Evolutionary conservation across 2,329 filamentous ascomycete genomes (phyloP).

Genomic region (Colletotrichum acutatum): DNA sequence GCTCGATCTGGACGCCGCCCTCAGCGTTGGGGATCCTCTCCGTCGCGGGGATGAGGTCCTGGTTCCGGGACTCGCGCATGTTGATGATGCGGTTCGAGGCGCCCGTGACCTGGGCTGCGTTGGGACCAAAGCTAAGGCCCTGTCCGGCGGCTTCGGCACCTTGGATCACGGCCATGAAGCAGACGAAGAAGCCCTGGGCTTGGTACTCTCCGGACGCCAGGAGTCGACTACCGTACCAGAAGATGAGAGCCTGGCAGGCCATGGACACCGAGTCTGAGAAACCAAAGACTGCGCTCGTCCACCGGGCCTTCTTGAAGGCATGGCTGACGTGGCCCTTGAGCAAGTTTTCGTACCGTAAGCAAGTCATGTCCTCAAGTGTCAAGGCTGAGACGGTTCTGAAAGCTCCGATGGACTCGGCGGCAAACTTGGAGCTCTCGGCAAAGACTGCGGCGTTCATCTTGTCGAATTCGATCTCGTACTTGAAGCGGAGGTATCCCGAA

Average conservation of each 20-base stretch:
- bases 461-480: slow-evolving; percentile 74
- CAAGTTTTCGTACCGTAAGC: slow-evolving; percentile 68
- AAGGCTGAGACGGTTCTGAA: slow-evolving; percentile 79
- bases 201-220: slow-evolving; percentile 62
- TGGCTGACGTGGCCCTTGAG: slow-evolving; percentile 67
- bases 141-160: slow-evolving; percentile 75
- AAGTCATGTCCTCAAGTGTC: slow-evolving; percentile 75
- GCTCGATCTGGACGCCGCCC: slow-evolving; percentile 66
- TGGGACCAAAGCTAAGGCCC: slow-evolving; percentile 74
- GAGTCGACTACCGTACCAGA: slow-evolving; percentile 74
- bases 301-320: slow-evolving; percentile 71
- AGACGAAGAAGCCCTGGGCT: slow-evolving; percentile 62
- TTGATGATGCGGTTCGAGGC: slow-evolving; percentile 70
- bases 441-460: slow-evolving; percentile 76
- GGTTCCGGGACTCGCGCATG: slow-evolving; percentile 56
- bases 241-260: slow-evolving; percentile 70
- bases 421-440: slow-evolving; percentile 78
- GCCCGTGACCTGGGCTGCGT: slow-evolving; percentile 68
- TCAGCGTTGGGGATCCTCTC: slow-evolving; percentile 56
- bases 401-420: slow-evolving; percentile 77
- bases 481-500: slow-evolving; percentile 62
- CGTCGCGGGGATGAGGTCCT: slow-evolving; percentile 43
- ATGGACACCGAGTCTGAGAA: slow-evolving; percentile 75
- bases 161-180: slow-evolving; percentile 74
- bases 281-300: slow-evolving; percentile 73